A percentile compares a stretch with the other conserved stretches of the same genome.
Evolutionary conservation across 139 green algal genomes (phyloP).

Genomic region (Auxenochlorella pyrenoidosa): DNA sequence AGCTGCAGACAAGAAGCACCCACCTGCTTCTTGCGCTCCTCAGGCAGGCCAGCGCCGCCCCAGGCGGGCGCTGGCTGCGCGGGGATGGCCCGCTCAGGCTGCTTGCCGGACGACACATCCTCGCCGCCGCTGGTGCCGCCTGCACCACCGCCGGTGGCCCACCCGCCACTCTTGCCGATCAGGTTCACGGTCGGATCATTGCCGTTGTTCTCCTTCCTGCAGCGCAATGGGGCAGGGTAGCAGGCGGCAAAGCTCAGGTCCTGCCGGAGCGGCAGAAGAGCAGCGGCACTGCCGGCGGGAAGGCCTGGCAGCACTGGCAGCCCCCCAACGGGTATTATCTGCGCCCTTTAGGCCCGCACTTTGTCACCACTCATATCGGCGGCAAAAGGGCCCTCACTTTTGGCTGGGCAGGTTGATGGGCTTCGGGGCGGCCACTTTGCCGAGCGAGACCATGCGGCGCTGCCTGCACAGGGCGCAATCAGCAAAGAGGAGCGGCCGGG

Average conservation of each 20-base stretch:
- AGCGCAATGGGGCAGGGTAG: not conserved
- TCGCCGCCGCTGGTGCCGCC: not conserved
- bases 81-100: conserved; percentile 38
- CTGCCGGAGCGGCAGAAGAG: not conserved
- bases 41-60: conserved; percentile 46
- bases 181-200: conserved; percentile 55
- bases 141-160: not conserved
- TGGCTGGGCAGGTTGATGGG: conserved; percentile 64
- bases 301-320: not conserved
- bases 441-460: conserved; percentile 63
- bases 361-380: not conserved
- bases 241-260: not conserved
- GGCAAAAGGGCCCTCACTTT: conserved; percentile 17
- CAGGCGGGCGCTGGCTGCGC: conserved; percentile 44
- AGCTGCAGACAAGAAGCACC: not conserved
- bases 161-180: conserved; percentile 40
- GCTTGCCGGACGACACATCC: not conserved
- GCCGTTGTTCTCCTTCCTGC: conserved; percentile 63
- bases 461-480: conserved; percentile 18
- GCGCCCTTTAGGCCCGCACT: not conserved
- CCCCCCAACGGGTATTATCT: not conserved
- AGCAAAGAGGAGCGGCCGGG: not conserved
- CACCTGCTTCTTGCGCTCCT: conserved; percentile 46
- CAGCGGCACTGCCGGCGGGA: not conserved
- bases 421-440: conserved; percentile 62